Conservation (phyloP, 768 basidiomycete genomes). For the Serpula lacrymans region DNA sequence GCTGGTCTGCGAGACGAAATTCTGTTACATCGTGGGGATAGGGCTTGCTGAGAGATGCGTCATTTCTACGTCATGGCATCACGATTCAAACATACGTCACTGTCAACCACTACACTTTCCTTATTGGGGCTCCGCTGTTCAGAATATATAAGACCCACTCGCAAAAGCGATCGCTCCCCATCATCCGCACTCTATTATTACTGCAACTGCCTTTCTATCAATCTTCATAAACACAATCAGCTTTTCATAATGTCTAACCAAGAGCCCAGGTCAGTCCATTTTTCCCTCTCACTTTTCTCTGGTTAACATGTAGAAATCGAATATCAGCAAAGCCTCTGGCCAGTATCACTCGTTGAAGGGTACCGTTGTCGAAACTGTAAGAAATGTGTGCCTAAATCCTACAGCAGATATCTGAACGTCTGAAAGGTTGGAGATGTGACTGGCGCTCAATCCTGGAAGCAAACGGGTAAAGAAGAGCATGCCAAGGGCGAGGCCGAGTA, state of each 20-base stretch:
- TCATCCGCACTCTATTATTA: slow-evolving; percentile 2
- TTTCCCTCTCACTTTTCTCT: too few relatives aligned
- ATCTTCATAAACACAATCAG: slow-evolving; percentile 8
- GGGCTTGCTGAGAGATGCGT: too few relatives aligned
- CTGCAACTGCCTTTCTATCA: slow-evolving; percentile 6
- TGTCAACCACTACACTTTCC: slow-evolving; percentile 20
- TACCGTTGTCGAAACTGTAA: slow-evolving; percentile 29
- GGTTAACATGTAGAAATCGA: too few relatives aligned
- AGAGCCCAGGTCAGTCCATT: slow-evolving; percentile 27
- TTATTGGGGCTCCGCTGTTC: slow-evolving; percentile 21
- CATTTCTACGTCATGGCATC: slow-evolving; percentile 30
- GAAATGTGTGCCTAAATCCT: neutral
- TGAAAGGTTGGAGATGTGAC: slow-evolving; percentile 39
- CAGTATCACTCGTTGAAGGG: slow-evolving; percentile 38
- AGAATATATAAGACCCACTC: slow-evolving; percentile 23
- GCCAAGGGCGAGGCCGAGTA: slow-evolving; percentile 44
- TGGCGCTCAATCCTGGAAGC: slow-evolving; percentile 39
- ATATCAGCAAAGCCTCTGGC: slow-evolving; percentile 31
- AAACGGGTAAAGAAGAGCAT: slow-evolving; percentile 50
- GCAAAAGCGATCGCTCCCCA: neutral
- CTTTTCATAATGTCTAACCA: slow-evolving; percentile 9
- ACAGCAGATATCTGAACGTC: too few relatives aligned
- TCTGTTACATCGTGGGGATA: too few relatives aligned
- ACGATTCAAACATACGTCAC: slow-evolving; percentile 16
- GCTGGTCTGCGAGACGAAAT: too few relatives aligned